These are phyloP conservation scores for Fusarium miscanthi DNA, from an alignment of 2,329 filamentous ascomycete genomes.

Conservation along the genomic window DNA sequence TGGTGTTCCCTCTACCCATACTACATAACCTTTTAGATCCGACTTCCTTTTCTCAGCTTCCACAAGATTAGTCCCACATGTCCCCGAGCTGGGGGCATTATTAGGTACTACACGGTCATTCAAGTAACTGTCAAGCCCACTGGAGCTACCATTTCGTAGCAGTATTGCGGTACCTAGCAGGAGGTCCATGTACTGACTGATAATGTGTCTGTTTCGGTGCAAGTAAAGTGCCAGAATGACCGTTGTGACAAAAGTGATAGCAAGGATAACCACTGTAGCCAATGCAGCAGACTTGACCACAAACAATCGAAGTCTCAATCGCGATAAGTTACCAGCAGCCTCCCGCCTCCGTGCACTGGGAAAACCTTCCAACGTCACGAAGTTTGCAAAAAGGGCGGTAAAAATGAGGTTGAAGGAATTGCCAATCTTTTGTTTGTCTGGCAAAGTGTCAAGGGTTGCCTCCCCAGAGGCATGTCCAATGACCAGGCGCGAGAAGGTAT, in stretches of 20 bases:
- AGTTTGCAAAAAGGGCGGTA: not conserved
- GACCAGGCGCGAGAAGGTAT: not conserved
- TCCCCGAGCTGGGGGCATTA: accelerated
- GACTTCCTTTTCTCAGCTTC: not conserved
- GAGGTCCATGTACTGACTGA: not conserved
- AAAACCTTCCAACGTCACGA: not conserved
- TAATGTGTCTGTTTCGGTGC: not conserved
- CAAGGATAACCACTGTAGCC: not conserved
- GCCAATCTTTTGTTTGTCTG: not conserved
- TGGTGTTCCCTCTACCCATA: not conserved
- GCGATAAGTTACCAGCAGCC: not conserved
- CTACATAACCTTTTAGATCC: accelerated
- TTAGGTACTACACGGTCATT: accelerated
- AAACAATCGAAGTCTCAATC: not conserved
- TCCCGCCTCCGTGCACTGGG: not conserved
- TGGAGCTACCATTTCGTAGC: accelerated
- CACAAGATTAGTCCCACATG: accelerated
- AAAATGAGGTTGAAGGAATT: not conserved
- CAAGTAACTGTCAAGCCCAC: not conserved
- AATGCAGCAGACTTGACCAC: not conserved
- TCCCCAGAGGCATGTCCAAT: not conserved
- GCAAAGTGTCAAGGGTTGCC: not conserved
- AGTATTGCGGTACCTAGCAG: not conserved
- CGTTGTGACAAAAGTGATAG: not conserved
- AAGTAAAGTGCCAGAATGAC: not conserved